Evolutionary conservation across 2,329 filamentous ascomycete genomes (phyloP).

Genomic region (Paracamarosporium sp.): DNA sequence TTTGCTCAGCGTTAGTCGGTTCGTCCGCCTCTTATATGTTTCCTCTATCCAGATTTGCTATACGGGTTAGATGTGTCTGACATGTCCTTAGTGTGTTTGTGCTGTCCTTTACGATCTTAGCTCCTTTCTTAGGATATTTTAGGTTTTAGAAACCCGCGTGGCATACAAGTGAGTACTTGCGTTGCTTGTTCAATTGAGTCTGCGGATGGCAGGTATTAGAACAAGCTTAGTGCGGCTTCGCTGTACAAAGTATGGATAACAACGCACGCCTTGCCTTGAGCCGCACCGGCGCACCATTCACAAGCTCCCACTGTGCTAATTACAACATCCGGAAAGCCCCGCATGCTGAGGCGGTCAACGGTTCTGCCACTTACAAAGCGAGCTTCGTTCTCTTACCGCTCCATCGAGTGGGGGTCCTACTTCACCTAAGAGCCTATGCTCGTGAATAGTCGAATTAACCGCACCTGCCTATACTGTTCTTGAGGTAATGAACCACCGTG

Average conservation of each 20-base stretch:
- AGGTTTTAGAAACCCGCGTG: conserved; percentile 29
- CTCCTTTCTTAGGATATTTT: conserved; percentile 16
- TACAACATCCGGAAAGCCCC: background rate
- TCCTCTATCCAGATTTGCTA: conserved; percentile 19
- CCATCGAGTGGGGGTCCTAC: conserved; percentile 27
- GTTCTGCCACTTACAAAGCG: conserved; percentile 12
- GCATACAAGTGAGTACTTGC: conserved; percentile 30
- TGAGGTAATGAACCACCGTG: conserved; percentile 25
- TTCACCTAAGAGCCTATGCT: conserved; percentile 24
- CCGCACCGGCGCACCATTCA: conserved; percentile 21
- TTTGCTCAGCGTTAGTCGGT: conserved; percentile 20
- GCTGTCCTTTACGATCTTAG: conserved; percentile 29
- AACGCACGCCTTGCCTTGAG: conserved; percentile 16
- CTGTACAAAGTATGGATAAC: conserved; percentile 30
- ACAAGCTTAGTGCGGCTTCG: conserved; percentile 14
- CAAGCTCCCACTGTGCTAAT: background rate
- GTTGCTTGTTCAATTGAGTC: conserved; percentile 20
- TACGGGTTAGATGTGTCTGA: conserved; percentile 27
- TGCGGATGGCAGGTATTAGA: conserved; percentile 26
- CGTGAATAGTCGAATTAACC: conserved; percentile 27
- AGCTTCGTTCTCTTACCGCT: conserved; percentile 25
- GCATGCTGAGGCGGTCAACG: background rate
- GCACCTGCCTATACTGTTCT: conserved; percentile 17
- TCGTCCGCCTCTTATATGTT: conserved; percentile 19
- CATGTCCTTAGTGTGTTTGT: conserved; percentile 40